Evolutionary conservation across 202 grass and related monocot species (phyloP).

Genomic region (Elaeis oleifera): DNA sequence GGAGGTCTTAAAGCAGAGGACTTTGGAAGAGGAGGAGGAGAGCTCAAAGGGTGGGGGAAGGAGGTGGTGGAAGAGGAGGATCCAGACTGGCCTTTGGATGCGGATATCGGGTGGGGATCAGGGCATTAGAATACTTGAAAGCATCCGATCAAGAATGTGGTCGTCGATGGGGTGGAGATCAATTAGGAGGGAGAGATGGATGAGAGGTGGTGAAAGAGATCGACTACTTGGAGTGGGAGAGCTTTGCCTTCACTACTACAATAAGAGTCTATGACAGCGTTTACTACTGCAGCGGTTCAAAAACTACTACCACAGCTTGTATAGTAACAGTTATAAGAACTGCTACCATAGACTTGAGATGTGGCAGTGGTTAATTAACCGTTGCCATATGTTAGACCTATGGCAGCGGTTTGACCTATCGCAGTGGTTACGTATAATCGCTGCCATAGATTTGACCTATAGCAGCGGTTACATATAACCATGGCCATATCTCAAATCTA

Average conservation of each 20-base stretch:
- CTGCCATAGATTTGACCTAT: too few relatives aligned
- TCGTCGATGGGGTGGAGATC: constrained; percentile 71
- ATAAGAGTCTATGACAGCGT: too few relatives aligned
- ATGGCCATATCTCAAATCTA: too few relatives aligned
- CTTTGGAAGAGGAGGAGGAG: neutral
- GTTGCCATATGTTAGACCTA: too few relatives aligned
- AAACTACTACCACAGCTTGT: too few relatives aligned
- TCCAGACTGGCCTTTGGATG: constrained; percentile 74
- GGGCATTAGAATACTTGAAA: constrained; percentile 90
- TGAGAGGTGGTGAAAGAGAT: constrained; percentile 88
- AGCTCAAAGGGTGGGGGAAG: constrained; percentile 10
- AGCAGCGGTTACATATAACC: too few relatives aligned
- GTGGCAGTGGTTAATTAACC: too few relatives aligned
- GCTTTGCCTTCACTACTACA: constrained; percentile 42
- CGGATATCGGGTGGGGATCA: constrained; percentile 63
- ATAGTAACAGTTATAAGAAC: too few relatives aligned
- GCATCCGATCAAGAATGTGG: constrained; percentile 85
- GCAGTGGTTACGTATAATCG: too few relatives aligned
- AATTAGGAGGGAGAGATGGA: constrained; percentile 88
- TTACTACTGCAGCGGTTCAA: too few relatives aligned
- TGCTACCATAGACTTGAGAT: too few relatives aligned
- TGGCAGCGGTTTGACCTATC: too few relatives aligned
- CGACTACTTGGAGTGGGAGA: constrained; percentile 93
- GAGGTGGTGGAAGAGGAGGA: constrained; percentile 74
- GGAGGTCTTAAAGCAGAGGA: neutral